Percentiles rank a stretch among this genome's conserved stretches.
phyloP scores from a whole-genome alignment of 1,139 yeast genomes.

The Fermentozyma sake region DNA sequence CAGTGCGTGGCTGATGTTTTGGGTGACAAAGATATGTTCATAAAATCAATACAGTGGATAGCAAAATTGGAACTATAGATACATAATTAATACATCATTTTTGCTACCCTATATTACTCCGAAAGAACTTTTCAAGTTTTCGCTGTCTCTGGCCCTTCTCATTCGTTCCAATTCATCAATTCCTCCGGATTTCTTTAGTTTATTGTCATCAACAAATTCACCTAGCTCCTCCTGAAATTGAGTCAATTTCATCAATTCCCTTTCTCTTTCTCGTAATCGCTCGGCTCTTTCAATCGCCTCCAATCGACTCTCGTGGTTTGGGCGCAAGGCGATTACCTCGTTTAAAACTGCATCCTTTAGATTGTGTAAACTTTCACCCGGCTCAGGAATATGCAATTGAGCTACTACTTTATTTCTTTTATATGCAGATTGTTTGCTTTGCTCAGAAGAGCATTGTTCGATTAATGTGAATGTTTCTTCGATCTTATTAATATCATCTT shows the following conservation, averaged over 20 bases:
- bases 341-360: conserved; percentile 75
- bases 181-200: conserved; percentile 80
- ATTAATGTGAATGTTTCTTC: conserved; percentile 78
- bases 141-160: conserved; percentile 63
- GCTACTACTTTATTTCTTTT: conserved; percentile 37
- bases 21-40: conserved; percentile 2
- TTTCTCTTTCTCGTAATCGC: conserved; percentile 68
- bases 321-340: conserved; percentile 75
- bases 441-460: conserved; percentile 78
- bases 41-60: conserved; percentile 5
- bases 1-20: conserved; percentile 2
- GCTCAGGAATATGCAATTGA: conserved; percentile 51
- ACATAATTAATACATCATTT: conserved; percentile 10
- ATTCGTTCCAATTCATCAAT: conserved; percentile 76
- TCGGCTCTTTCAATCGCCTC: conserved; percentile 91
- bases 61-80: conserved; percentile 2
- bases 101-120: too few species aligned
- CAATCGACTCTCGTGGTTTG: conserved; percentile 78
- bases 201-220: conserved; percentile 73
- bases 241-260: conserved; percentile 50
- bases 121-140: conserved; percentile 51
- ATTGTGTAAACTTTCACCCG: conserved; percentile 59
- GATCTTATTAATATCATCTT: conserved; percentile 76
- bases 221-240: conserved; percentile 87
- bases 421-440: conserved; percentile 36